Conservation (phyloP, 371 early-diverging fungal genomes). For the Syncephalastrum monosporum region DNA sequence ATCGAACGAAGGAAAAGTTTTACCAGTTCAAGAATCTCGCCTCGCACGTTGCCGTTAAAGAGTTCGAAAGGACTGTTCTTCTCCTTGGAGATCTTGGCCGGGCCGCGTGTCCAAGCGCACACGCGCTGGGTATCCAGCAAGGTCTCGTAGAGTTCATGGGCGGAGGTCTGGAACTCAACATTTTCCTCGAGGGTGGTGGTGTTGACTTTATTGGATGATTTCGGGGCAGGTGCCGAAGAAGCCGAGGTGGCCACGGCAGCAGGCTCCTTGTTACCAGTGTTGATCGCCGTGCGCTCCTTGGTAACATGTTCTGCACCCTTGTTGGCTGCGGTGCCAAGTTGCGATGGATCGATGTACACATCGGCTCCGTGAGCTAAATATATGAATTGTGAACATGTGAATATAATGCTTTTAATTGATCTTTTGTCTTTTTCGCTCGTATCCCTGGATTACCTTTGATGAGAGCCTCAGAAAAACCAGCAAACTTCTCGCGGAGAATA, state of each 20-base stretch:
- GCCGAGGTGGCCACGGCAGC: constrained; percentile 16
- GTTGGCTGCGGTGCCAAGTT: constrained; percentile 44
- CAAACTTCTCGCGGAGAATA: constrained; percentile 62
- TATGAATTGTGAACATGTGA: neutral
- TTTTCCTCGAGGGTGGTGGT: constrained; percentile 72
- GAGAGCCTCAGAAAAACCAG: constrained; percentile 70
- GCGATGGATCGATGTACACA: constrained; percentile 76
- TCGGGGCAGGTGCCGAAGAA: constrained; percentile 17
- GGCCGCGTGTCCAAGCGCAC: constrained; percentile 79
- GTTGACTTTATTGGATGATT: constrained; percentile 45
- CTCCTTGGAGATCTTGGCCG: constrained; percentile 52
- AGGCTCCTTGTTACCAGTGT: constrained; percentile 16
- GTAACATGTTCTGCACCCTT: constrained; percentile 20
- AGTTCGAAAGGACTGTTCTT: constrained; percentile 68
- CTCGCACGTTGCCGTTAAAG: constrained; percentile 89
- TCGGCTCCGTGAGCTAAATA: constrained; percentile 75
- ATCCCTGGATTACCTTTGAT: constrained; percentile 54
- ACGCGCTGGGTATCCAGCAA: constrained; percentile 77
- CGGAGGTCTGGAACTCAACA: constrained; percentile 87
- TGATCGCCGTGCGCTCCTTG: constrained; percentile 19
- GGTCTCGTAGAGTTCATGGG: constrained; percentile 78
- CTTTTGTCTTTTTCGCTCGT: neutral
- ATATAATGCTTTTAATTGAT: too few relatives aligned
- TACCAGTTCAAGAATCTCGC: constrained; percentile 73
- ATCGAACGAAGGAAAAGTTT: constrained; percentile 3